phyloP scores from a whole-genome alignment of 2,329 filamentous ascomycete species.

The Colletotrichum sidae region DNA sequence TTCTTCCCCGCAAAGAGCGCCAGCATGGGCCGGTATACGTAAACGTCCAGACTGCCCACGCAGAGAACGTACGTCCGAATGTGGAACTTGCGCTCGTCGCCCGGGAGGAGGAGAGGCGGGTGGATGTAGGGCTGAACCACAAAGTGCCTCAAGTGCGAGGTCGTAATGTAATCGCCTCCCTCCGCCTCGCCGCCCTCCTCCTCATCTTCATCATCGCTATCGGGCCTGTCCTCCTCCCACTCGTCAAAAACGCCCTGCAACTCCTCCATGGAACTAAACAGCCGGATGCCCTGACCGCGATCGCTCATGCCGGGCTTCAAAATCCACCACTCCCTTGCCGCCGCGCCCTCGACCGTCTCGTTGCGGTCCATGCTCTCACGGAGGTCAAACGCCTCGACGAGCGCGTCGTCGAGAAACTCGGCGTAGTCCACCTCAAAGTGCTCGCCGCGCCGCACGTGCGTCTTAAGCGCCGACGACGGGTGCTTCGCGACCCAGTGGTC shows the following conservation, averaged over 20 bases:
- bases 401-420: slow-evolving; percentile 93
- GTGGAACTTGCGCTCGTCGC: slow-evolving; percentile 87
- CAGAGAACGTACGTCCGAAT: slow-evolving; percentile 92
- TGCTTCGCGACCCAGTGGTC: slow-evolving; percentile 89
- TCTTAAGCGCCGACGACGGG: slow-evolving; percentile 74
- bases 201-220: slow-evolving; percentile 71
- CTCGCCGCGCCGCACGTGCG: slow-evolving; percentile 81
- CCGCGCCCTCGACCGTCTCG: slow-evolving; percentile 38
- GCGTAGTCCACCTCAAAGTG: slow-evolving; percentile 96
- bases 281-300: slow-evolving; percentile 88
- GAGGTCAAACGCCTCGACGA: slow-evolving; percentile 91
- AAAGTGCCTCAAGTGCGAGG: slow-evolving; percentile 94
- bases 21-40: slow-evolving; percentile 91
- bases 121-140: slow-evolving; percentile 96
- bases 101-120: slow-evolving; percentile 80
- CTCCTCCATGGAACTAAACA: slow-evolving; percentile 88
- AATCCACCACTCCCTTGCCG: slow-evolving; percentile 90
- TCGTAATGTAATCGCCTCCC: slow-evolving; percentile 72
- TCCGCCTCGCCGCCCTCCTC: slow-evolving; percentile 45
- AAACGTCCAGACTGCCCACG: slow-evolving; percentile 80
- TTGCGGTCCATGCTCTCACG: slow-evolving; percentile 82
- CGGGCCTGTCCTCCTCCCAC: slow-evolving; percentile 80
- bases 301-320: slow-evolving; percentile 98
- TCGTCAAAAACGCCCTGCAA: slow-evolving; percentile 89
- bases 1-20: slow-evolving; percentile 86